Evolutionary conservation across 192 early-diverging fungal genomes (phyloP), one percentile per base, ranked within the genome.

Genomic region (Backusella tuberculispora): DNA sequence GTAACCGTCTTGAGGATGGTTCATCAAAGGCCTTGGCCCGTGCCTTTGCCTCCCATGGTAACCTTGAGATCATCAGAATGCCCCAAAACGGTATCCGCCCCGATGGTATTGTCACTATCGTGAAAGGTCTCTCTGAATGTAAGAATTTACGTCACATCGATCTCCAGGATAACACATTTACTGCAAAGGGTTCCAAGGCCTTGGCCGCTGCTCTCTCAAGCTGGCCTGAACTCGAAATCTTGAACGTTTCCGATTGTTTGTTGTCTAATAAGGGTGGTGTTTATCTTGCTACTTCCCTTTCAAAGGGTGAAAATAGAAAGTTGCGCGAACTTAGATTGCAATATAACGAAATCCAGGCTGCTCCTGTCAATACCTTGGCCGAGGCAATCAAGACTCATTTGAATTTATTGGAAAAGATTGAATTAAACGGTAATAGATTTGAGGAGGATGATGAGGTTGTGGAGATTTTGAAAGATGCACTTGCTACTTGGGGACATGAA

Each of bases 21-120:
- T 95, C 95, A 7, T 88, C 88, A 8, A 81, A 87, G 40, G 87
- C 90, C 42, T 82, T 98, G 42, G 90, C 96, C 74, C 85, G 92
- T 66, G 95, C 96, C 1, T 93, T 96, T 82, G 88, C 89, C 15
- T 91, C 94, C 6, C 88, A 92, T 64, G 91, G 89, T 29, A 90
- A 87, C 4, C 78, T 99, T 71, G 85, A 84, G 19, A 91, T 95
- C 69, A 85, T 99, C 42, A 89, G 94, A 60, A 95, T 99, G 90
- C 96, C 96, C 21, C 96, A 99, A 79, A 99, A 99, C 81, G 95
- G 96, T 71, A 99, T 99, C 69, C 94, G 97, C 26, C 93, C 96
- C 15, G 96, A 98, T 46, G 96, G 97, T 69, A 93, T 99, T 66
- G 78, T 79, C n/a, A 86, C 87, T 74, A 76, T 99, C 46, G 80